Conservation (phyloP, 164 flowering plant genomes). For the Saururus chinensis region DNA sequence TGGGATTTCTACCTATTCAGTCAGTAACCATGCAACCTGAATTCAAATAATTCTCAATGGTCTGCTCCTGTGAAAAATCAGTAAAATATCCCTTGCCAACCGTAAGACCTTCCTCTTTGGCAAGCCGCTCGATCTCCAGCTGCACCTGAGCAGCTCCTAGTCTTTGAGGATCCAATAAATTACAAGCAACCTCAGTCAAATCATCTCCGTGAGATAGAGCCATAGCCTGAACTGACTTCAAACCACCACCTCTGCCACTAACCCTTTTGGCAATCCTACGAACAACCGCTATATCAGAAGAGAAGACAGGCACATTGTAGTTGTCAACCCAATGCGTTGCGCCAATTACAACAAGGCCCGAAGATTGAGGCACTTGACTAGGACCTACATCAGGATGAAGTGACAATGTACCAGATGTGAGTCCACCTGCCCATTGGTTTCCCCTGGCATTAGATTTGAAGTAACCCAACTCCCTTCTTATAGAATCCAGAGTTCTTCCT, state of each 20-base stretch:
- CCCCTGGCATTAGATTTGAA: constrained; percentile 52
- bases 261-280: constrained; percentile 50
- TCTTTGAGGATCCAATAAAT: constrained; percentile 49
- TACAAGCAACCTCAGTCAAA: constrained; percentile 62
- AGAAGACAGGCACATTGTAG: constrained; percentile 58
- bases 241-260: constrained; percentile 79
- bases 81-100: constrained; percentile 74
- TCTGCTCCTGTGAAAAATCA: constrained; percentile 50
- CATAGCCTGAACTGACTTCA: constrained; percentile 61
- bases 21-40: background rate
- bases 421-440: constrained; percentile 59
- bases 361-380: constrained; percentile 21
- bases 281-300: constrained; percentile 36
- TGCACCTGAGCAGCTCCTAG: constrained; percentile 74
- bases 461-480: constrained; percentile 59
- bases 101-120: constrained; percentile 47
- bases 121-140: constrained; percentile 44
- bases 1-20: no score
- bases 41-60: constrained; percentile 22
- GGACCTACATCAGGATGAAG: constrained; percentile 60
- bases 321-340: constrained; percentile 53
- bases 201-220: constrained; percentile 64
- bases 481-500: constrained; percentile 47
- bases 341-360: constrained; percentile 52
- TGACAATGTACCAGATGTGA: constrained; percentile 27